A percentile compares a stretch with the other conserved stretches of the same genome.
Evolutionary conservation across 306 rosid genomes (phyloP).

Genomic region (Luffa acutangula): DNA sequence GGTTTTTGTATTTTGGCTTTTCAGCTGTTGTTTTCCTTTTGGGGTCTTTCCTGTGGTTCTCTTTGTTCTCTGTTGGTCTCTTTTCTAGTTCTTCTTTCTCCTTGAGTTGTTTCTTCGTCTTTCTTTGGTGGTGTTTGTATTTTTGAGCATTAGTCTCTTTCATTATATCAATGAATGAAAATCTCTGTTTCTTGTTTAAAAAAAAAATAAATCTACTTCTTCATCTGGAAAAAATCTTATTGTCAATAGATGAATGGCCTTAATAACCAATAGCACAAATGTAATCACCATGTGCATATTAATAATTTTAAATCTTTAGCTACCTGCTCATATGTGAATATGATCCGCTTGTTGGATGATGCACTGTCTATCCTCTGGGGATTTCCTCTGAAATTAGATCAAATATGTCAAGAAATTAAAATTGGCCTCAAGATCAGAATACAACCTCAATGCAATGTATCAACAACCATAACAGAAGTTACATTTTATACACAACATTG

Average conservation of each 20-base stretch:
- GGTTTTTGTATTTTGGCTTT: no score
- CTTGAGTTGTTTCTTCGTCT: no score
- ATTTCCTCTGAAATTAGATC: conserved; percentile 61
- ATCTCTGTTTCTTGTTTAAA: no score
- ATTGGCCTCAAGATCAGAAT: background rate
- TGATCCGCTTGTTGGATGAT: conserved; percentile 79
- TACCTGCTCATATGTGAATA: conserved; percentile 94
- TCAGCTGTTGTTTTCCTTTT: no score
- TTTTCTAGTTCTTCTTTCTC: no score
- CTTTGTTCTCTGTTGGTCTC: no score
- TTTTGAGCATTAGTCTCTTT: no score
- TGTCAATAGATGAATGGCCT: background rate
- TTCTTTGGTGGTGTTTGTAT: no score
- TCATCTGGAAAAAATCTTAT: background rate
- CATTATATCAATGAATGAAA: no score
- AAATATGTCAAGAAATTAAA: conserved; percentile 8
- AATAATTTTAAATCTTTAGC: background rate
- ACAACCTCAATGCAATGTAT: background rate
- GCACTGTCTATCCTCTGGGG: conserved; percentile 91
- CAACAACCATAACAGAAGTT: background rate
- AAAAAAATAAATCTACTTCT: background rate
- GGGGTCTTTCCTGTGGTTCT: no score
- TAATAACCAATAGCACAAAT: background rate
- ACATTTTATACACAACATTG: background rate
- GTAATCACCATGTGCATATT: background rate